A percentile compares a stretch with the other conserved stretches of the same genome.
Evolutionary conservation across 129 eudicot species (phyloP).

Genomic region (Tagetes patula): DNA sequence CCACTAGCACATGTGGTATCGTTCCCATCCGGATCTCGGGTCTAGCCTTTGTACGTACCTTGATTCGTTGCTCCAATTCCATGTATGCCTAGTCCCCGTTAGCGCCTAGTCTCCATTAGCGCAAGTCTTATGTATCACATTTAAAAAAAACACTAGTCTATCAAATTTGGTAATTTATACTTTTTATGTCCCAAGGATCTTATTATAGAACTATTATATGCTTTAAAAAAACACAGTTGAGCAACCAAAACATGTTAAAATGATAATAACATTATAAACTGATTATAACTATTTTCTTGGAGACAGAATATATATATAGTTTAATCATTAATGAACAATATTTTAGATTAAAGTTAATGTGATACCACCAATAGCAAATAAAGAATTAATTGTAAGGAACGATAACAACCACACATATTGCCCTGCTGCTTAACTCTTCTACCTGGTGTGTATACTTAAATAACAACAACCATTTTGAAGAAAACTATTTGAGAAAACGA

Average conservation of each 20-base stretch:
- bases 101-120: too few species aligned
- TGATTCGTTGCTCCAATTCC: too few species aligned
- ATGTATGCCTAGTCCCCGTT: too few species aligned
- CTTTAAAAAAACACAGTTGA: neutral
- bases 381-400: neutral
- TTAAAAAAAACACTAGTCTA: too few species aligned
- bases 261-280: neutral
- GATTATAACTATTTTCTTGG: neutral
- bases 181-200: too few species aligned
- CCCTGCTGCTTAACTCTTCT: neutral
- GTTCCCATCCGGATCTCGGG: too few species aligned
- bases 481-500: conserved; percentile 3
- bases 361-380: neutral
- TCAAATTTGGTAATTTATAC: too few species aligned
- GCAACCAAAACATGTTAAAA: neutral
- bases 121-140: too few species aligned
- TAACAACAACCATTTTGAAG: neutral
- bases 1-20: too few species aligned
- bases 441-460: neutral
- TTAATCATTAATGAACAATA: neutral
- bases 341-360: neutral
- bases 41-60: too few species aligned
- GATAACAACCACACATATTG: conserved; percentile 6
- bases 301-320: neutral
- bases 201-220: neutral